Base-by-base conservation (phyloP, 805 yeast species). In the Candida taoyuanica region DNA sequence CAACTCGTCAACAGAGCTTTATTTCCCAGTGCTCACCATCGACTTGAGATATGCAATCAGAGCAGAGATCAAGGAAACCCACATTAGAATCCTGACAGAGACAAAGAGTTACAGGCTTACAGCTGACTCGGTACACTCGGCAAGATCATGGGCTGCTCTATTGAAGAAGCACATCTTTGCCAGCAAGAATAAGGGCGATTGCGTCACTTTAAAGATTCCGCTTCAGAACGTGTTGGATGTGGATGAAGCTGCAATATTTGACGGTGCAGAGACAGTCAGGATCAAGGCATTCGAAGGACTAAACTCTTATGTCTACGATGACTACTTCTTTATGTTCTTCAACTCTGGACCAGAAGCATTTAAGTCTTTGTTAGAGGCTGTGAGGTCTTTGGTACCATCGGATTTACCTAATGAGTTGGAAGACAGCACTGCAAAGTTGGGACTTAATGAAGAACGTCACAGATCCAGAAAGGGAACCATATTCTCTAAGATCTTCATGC, bases 201-300 rank as follows among this genome's bases (percentile, higher is more conserved):
- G 81, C 43, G 93, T 86, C 12, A 74, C 84, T 16, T 66, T 89
- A 15, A 83, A 84, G 49, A 75, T 91, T 4, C 97, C 97, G 0
- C 52, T 83, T 18, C 73, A 68, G 25, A 82, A 81, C 50, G 64
- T 91, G 12, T 53, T 82, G 7, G 84, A 81, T 50, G 56, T 79
- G 18, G 82, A 76, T 32, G 70, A 74, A 34, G 71, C 73, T 16
- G 56, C 71, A 20, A 71, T 83, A 5, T 65, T 81, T 29, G 80
- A 80, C 13, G 59, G 62, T 16, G 76, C 82, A 1, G 70, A 73
- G 18, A 76, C 79, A 13, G 57, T 85, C 25, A 64, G 76, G 32
- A 50, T 86, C n/a, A 72, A 76, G 37, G 85, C 81, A 3, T 56
- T 78, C 31, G 85, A 80, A 47, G 69, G 70, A 35, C 62, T 67